Percentiles rank a stretch among this genome's conserved stretches.
phyloP scores from a whole-genome alignment of 192 early-diverging fungal genomes.

The Coemansia sp. region DNA sequence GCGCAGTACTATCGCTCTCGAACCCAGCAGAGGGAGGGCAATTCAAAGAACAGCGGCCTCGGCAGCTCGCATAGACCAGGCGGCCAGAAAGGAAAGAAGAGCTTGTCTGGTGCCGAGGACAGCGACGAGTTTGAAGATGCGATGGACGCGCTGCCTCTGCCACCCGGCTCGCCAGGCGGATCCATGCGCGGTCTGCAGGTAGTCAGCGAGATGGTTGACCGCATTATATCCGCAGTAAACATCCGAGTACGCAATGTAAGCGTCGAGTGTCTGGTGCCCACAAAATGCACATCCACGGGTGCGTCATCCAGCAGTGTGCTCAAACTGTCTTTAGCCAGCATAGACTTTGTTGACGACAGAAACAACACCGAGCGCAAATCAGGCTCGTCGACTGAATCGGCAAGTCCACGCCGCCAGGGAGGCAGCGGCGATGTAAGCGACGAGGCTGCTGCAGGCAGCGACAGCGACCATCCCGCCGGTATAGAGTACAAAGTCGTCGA shows the following conservation, averaged over 20 bases:
- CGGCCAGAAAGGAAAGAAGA: not conserved
- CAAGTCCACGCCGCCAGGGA: constrained; percentile 5
- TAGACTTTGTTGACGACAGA: constrained; percentile 44
- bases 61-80: too few species aligned
- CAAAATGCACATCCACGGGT: constrained; percentile 17
- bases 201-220: constrained; percentile 76
- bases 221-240: constrained; percentile 77
- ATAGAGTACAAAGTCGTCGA: constrained; percentile 47
- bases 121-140: constrained; percentile 24
- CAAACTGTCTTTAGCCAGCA: constrained; percentile 43
- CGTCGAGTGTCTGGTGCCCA: constrained; percentile 25
- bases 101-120: constrained; percentile 7
- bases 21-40: too few species aligned
- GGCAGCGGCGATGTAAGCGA: constrained; percentile 10
- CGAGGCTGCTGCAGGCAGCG: constrained; percentile 9
- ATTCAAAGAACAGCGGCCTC: not conserved
- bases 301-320: constrained; percentile 20
- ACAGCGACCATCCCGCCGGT: constrained; percentile 28
- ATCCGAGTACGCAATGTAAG: constrained; percentile 55
- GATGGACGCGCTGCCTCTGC: constrained; percentile 26
- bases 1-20: constrained; percentile 34
- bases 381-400: not conserved
- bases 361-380: constrained; percentile 12
- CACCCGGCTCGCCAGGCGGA: constrained; percentile 28
- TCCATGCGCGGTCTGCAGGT: constrained; percentile 67